Evolutionary conservation across 768 basidiomycete genomes (phyloP).

Genomic region (Tricholomella constricta): DNA sequence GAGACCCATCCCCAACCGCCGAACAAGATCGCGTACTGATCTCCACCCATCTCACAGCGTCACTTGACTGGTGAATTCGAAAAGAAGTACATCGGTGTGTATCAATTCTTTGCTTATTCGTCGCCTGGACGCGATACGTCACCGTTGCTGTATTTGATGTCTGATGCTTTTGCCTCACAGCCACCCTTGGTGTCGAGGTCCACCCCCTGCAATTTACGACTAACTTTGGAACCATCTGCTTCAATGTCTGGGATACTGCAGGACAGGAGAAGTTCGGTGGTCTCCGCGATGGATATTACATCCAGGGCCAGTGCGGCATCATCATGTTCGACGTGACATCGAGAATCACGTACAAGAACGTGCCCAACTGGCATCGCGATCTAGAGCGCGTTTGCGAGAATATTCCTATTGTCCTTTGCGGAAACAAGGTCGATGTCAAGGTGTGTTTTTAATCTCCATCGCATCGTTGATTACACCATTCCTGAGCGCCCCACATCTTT

Average conservation of each 20-base stretch:
- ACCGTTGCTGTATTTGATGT: conserved; percentile 18
- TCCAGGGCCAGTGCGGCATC: conserved; percentile 98
- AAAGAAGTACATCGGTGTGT: conserved; percentile 98
- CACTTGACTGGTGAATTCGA: conserved; percentile 99
- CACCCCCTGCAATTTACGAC: conserved; percentile 95
- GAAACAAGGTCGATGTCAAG: conserved; percentile 99
- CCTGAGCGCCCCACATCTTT: conserved; percentile 6
- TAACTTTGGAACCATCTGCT: conserved; percentile 98
- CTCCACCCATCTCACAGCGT: conserved; percentile 55
- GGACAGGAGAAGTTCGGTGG: conserved; percentile 99
- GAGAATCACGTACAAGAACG: conserved; percentile 99
- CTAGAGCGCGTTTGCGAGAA: conserved; percentile 99
- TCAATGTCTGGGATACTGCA: conserved; percentile 99
- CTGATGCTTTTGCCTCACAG: conserved; percentile 43
- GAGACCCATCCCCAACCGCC: conserved; percentile 25
- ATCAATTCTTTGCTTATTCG: conserved; percentile 13
- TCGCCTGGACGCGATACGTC: conserved; percentile 16
- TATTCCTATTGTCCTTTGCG: conserved; percentile 98
- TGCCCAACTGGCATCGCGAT: conserved; percentile 99
- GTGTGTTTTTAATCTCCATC: conserved; percentile 43
- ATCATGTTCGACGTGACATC: conserved; percentile 99
- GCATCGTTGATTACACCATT: conserved; percentile 10
- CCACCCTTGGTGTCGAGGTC: conserved; percentile 99
- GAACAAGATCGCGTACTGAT: conserved; percentile 62
- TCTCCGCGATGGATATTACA: conserved; percentile 95